Evolutionary conservation across 23 red algal species (phyloP).

Genomic region (Agarophyton chilense): DNA sequence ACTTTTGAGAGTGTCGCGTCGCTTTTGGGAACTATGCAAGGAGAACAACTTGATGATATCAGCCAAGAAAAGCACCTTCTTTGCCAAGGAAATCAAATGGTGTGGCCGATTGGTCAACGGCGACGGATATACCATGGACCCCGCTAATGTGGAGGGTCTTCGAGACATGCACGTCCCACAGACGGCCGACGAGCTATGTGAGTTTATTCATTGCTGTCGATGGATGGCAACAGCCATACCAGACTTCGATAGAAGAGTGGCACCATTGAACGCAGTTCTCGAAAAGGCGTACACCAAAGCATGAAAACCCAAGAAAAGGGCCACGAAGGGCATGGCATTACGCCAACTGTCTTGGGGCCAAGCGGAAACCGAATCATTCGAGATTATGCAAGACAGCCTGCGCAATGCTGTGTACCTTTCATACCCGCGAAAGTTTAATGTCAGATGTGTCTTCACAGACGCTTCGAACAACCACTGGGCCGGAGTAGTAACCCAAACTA

Average conservation of each 20-base stretch:
- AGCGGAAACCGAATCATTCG: not conserved
- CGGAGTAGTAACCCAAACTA: not conserved
- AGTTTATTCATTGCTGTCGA: conserved; percentile 19
- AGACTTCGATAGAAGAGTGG: not conserved
- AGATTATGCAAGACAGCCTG: not conserved
- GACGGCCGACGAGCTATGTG: not conserved
- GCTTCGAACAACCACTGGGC: not conserved
- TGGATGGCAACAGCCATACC: conserved; percentile 35
- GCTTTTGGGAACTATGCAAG: conserved; percentile 38
- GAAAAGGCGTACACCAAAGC: not conserved
- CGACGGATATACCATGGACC: conserved; percentile 19
- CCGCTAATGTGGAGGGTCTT: not conserved
- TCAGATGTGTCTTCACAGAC: conserved; percentile 2
- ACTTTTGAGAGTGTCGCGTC: not conserved
- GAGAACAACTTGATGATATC: conserved; percentile 10
- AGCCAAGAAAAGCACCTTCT: not conserved
- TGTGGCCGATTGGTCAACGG: conserved; percentile 22
- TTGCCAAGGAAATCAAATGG: not conserved
- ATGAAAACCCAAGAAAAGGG: not conserved
- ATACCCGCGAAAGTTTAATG: not conserved
- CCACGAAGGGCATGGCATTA: not conserved
- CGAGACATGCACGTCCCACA: not conserved
- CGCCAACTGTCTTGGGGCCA: not conserved
- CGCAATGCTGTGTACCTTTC: not conserved
- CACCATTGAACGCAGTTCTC: not conserved